These are phyloP conservation scores for Leccinum aurantiacum DNA, from an alignment of 768 basidiomycete species.

Conservation along the genomic window DNA sequence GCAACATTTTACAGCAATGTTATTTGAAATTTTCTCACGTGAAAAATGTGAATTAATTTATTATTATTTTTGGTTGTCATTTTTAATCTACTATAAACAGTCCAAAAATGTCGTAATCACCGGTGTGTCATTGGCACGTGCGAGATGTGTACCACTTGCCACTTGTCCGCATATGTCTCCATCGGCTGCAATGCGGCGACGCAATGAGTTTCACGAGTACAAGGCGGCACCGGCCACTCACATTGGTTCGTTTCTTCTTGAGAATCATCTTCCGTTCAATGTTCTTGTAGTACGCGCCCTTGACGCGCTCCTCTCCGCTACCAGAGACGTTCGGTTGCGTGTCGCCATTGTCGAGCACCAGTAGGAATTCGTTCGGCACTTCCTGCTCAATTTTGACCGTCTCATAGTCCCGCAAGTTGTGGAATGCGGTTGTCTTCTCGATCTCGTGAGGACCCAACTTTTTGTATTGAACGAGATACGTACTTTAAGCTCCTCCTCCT, in stretches of 20 bases:
- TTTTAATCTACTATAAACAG: too few species aligned
- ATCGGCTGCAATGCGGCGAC: constrained; percentile 45
- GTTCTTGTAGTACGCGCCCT: constrained; percentile 86
- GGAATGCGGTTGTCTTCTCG: constrained; percentile 63
- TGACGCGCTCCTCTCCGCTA: constrained; percentile 41
- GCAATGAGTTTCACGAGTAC: constrained; percentile 1
- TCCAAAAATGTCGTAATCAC: too few species aligned
- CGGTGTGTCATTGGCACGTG: constrained; percentile 73
- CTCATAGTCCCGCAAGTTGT: constrained; percentile 82
- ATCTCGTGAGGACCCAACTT: neutral
- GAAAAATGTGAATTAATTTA: too few species aligned
- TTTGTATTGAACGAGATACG: constrained; percentile 9
- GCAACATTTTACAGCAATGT: too few species aligned
- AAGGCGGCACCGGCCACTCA: constrained; percentile 37
- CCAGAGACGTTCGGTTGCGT: constrained; percentile 36
- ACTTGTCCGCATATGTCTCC: constrained; percentile 77
- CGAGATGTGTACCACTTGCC: constrained; percentile 74
- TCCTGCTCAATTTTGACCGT: constrained; percentile 86
- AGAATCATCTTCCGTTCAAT: constrained; percentile 86
- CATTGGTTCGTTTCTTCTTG: constrained; percentile 82
- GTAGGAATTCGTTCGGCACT: constrained; percentile 78
- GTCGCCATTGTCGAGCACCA: constrained; percentile 69
- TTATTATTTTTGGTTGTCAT: too few species aligned
- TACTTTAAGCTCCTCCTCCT: constrained; percentile 60
- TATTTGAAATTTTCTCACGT: too few species aligned